Base-by-base conservation (phyloP, 2,329 filamentous ascomycete species). In the Cryphonectria parasitica region DNA sequence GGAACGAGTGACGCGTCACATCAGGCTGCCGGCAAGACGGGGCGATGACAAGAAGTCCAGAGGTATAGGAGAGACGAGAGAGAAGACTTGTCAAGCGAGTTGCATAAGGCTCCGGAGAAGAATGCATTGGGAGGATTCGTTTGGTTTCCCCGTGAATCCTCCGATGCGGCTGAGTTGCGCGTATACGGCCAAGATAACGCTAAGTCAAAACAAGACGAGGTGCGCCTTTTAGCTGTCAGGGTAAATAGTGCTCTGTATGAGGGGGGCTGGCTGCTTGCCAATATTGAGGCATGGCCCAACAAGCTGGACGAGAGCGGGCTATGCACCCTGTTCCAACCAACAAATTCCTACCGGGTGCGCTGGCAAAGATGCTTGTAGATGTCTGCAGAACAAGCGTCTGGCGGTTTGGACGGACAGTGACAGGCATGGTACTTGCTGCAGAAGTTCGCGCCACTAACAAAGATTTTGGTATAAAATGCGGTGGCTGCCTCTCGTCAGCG, bases 1-100 rank as follows among this genome's bases (percentile, higher is more conserved):
- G 36, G 31, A 69, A 61, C 39, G 56, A 63, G 39, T 11, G 56
- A 60, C 28, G 41, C 34, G 41, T n/a, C 39, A 64, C 17, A 52
- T 36, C 7, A 31, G 54, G 54, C 28, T 58, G 54, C 13, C 15
- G 54, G 54, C 54, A 58, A 58, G 54, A 58, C 28, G 25, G 28
- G 7, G 54, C 54, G 54, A 58, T 19, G 28, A 31, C 25, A 34
- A 34, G 28, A 34, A 28, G 28, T 19, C 45, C 15, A 19, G 17
- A 17, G 54, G 15, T 58, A 31, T 13, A 58, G 54, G 25, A 58
- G 54, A 34, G 54, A 34, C 7, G 2, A 31, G 28, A 58, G 25
- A 58, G 17, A 11, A 3, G 6, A 34, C 34, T 19, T 31, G 17
- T 34, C 54, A 17, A 58, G 25, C 17, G 54, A 5, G 25, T 58